Conservation (phyloP, 192 early-diverging fungal species). For the Backusella mclennaniae region DNA sequence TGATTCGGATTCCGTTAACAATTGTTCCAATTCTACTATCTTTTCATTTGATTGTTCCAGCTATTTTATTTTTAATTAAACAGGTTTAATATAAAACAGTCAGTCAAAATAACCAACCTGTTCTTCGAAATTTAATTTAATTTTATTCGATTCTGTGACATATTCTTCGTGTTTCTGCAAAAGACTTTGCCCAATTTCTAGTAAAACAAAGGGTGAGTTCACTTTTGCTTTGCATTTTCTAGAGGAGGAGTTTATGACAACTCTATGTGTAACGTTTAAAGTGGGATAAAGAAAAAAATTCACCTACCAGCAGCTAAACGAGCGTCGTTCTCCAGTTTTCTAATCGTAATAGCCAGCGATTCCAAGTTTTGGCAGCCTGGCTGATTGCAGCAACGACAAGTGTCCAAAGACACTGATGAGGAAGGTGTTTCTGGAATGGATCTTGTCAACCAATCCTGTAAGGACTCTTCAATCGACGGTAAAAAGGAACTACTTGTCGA, state of each 20-base stretch:
- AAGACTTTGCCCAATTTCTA: neutral
- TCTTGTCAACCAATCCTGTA: slow-evolving; percentile 25
- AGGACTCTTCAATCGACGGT: slow-evolving; percentile 14
- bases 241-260: neutral
- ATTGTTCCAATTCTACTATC: neutral
- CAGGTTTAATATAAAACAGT: neutral
- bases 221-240: neutral
- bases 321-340: slow-evolving; percentile 21
- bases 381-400: slow-evolving; percentile 25
- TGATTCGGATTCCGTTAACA: slow-evolving; percentile 10
- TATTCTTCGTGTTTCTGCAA: neutral
- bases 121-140: slow-evolving; percentile 14
- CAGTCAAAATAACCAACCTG: slow-evolving; percentile 1
- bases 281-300: neutral
- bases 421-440: slow-evolving; percentile 18
- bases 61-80: neutral
- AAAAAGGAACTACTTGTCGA: neutral
- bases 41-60: slow-evolving; percentile 14
- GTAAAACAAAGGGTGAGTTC: neutral
- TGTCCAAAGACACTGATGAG: slow-evolving; percentile 16
- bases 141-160: slow-evolving; percentile 1
- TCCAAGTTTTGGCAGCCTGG: slow-evolving; percentile 10
- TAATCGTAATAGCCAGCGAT: slow-evolving; percentile 11
- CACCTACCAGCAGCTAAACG: slow-evolving; percentile 25
- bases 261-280: neutral